Evolutionary conservation across 2,329 filamentous ascomycete genomes (phyloP), one percentile per base, ranked within the genome.

Genomic region (Alternaria metachromatica): DNA sequence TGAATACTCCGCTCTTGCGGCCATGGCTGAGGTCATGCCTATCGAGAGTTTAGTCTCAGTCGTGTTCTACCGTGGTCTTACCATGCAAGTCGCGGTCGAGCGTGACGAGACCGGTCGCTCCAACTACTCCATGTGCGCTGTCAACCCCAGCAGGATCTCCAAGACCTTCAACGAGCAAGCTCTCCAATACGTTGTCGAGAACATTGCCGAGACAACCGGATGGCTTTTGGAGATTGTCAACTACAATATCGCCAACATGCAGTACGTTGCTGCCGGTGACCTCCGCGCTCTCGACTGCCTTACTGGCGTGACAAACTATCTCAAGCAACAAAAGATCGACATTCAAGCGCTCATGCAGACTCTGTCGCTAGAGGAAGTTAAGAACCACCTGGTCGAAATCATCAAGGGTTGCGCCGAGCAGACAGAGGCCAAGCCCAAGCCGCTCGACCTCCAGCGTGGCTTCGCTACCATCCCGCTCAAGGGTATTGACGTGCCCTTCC

Each of bases 201-300:
- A 93, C 84, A 96, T 99, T 74, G 87, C 94, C 0, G 94, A 97
- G 80, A 91, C 93, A 80, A 98, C 96, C 6, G 91, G 90, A 64
- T 99, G 96, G 96, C 87, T 99, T 45, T 84, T 99, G 68, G 96
- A 99, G 83, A 98, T 99, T 86, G 96, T 99, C 87, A 99, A 99
- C 87, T 96, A 96, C 81, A 90, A 90, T 79, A 87, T 90, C 66
- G 87, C 88, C 69, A 90, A 90, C 81, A 87, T 88, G 88, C 88
- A 90, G 79, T 90, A 90, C 77, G 88, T 90, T 66, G 87, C 86
- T 72, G 88, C 88, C 71, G 88, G 88, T 80, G 88, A 90, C 79
- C 84, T 90, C 26, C 87, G 88, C 60, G 88, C 88, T 20, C 83
- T 90, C 44, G 88, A 90, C 80, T 88, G 86, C 75, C 83, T 90